Evolutionary conservation across 352 stramenopile species (phyloP).

Genomic region (Phytophthora citrophthora): DNA sequence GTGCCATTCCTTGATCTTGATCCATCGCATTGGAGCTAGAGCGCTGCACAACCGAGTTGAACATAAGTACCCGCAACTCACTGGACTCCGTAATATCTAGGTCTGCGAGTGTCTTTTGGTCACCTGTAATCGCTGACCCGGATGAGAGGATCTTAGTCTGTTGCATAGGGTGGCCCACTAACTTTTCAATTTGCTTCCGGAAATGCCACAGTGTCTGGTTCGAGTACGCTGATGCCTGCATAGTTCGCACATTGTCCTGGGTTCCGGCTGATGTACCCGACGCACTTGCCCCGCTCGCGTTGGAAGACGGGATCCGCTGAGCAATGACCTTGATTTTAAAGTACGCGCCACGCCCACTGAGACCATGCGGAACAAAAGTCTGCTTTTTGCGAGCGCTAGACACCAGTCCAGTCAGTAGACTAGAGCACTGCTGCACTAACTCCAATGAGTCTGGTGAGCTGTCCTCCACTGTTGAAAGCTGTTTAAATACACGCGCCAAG

Average conservation of each 20-base stretch:
- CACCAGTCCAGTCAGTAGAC: slow-evolving; percentile 73
- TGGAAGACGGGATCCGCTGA: slow-evolving; percentile 75
- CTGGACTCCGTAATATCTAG: slow-evolving; percentile 77
- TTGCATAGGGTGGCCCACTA: slow-evolving; percentile 73
- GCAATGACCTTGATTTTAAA: slow-evolving; percentile 84
- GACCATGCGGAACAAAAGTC: slow-evolving; percentile 64
- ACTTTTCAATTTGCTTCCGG: slow-evolving; percentile 76
- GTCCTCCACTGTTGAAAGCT: slow-evolving; percentile 61
- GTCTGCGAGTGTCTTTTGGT: slow-evolving; percentile 85
- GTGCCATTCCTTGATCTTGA: slow-evolving; percentile 47
- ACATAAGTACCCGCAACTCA: slow-evolving; percentile 82
- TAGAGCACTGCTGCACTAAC: slow-evolving; percentile 81
- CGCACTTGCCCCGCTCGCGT: slow-evolving; percentile 25
- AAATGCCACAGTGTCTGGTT: slow-evolving; percentile 81
- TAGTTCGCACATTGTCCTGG: slow-evolving; percentile 64
- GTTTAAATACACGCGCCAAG: slow-evolving; percentile 78
- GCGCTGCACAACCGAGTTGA: slow-evolving; percentile 80
- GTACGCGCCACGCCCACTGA: slow-evolving; percentile 72
- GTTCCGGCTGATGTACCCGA: slow-evolving; percentile 24
- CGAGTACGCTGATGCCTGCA: slow-evolving; percentile 69
- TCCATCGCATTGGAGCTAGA: slow-evolving; percentile 40
- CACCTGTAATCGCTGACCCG: slow-evolving; percentile 70
- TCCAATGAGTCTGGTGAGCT: slow-evolving; percentile 58
- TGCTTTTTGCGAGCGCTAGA: slow-evolving; percentile 58
- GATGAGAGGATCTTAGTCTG: slow-evolving; percentile 84